These are phyloP conservation scores for Leptographium wingfieldii DNA, from an alignment of 2,329 filamentous ascomycete species.

Conservation along the genomic window DNA sequence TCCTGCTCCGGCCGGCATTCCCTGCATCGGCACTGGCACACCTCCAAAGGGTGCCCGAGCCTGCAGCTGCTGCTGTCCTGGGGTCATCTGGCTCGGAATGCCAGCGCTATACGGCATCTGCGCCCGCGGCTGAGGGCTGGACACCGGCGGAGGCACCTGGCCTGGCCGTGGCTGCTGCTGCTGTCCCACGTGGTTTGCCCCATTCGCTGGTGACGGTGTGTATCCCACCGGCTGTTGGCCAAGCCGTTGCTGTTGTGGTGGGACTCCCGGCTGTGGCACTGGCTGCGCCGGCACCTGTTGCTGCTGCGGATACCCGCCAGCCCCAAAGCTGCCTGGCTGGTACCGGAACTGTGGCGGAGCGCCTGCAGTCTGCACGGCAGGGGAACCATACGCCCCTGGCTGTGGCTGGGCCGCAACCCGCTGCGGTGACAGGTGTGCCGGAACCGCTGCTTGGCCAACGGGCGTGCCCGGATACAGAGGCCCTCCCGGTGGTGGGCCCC, in stretches of 20 bases:
- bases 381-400: conserved; percentile 23
- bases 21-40: conserved; percentile 13
- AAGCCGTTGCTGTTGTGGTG: conserved; percentile 11
- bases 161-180: conserved; percentile 26
- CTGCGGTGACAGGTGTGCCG: conserved; percentile 9
- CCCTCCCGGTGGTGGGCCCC: conserved; percentile 31
- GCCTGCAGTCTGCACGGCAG: conserved; percentile 25
- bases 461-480: conserved; percentile 12
- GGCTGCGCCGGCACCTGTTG: conserved; percentile 20
- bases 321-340: neutral
- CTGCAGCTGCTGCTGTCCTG: conserved; percentile 19
- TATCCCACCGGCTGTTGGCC: conserved; percentile 17
- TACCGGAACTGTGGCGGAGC: conserved; percentile 29
- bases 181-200: conserved; percentile 24
- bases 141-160: conserved; percentile 27
- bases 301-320: conserved; percentile 12
- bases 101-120: neutral
- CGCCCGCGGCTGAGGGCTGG: conserved; percentile 1
- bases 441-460: neutral
- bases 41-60: conserved; percentile 15
- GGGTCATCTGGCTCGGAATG: neutral
- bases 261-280: conserved; percentile 4
- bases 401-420: conserved; percentile 19
- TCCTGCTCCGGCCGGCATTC: conserved; percentile 9
- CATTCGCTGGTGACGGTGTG: conserved; percentile 32